phyloP scores from a whole-genome alignment of 2,329 filamentous ascomycete genomes.

The Penicillium sp. region DNA sequence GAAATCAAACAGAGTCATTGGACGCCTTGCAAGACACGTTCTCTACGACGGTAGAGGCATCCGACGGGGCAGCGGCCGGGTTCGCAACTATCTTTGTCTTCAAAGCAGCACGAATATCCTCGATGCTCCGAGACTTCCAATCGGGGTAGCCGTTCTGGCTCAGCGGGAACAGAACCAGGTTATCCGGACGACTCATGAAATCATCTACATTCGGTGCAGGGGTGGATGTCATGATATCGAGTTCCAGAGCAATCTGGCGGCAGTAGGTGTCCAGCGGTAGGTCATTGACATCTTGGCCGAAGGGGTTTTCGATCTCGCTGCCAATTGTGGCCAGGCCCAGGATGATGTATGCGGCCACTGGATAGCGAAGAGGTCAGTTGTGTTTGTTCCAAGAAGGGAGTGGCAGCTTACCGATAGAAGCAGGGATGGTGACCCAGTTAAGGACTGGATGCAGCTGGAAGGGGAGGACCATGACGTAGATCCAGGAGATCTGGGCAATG shows the following conservation, averaged over 20 bases:
- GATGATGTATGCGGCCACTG: constrained; percentile 73
- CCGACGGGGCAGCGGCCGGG: constrained; percentile 15
- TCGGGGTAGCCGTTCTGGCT: constrained; percentile 47
- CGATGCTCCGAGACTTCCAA: constrained; percentile 51
- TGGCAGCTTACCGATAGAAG: constrained; percentile 53
- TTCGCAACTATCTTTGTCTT: constrained; percentile 34
- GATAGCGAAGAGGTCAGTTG: background rate
- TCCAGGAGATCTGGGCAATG: constrained; percentile 82
- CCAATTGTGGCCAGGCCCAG: constrained; percentile 74
- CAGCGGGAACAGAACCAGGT: constrained; percentile 38
- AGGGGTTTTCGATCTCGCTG: constrained; percentile 80
- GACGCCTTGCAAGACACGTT: constrained; percentile 11
- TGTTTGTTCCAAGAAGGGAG: background rate
- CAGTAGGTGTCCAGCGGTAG: constrained; percentile 74
- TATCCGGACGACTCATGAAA: constrained; percentile 44
- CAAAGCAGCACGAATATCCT: constrained; percentile 47
- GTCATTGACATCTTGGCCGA: constrained; percentile 81
- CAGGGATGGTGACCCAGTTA: constrained; percentile 74
- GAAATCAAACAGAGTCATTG: constrained; percentile 21
- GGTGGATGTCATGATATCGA: constrained; percentile 68
- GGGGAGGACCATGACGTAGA: constrained; percentile 76
- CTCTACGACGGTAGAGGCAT: constrained; percentile 24
- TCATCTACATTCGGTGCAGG: constrained; percentile 52
- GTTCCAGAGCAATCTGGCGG: constrained; percentile 68
- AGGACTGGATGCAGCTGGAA: constrained; percentile 71